Evolutionary conservation across 192 early-diverging fungal species (phyloP).

Genomic region (Allomyces macrogynus): DNA sequence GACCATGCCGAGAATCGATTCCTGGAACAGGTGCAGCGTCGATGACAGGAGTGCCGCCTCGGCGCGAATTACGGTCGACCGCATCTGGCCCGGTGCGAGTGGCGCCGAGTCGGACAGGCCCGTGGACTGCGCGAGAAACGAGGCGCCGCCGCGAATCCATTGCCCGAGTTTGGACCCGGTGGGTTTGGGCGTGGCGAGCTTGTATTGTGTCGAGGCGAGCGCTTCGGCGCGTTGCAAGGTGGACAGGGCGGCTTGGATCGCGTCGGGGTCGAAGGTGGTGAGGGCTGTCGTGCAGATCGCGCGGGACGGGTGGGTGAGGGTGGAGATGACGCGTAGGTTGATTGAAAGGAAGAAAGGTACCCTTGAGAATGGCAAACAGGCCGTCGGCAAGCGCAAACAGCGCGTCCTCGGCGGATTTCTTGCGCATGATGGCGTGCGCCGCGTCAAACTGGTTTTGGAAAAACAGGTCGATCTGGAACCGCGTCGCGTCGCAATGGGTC

Average conservation of each 20-base stretch:
- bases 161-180: neutral
- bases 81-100: neutral
- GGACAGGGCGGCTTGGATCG: neutral
- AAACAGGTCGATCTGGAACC: neutral
- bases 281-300: neutral
- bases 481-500: too few species aligned
- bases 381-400: neutral
- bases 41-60: neutral
- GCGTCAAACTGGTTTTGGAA: neutral
- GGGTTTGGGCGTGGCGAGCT: neutral
- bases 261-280: neutral
- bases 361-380: neutral
- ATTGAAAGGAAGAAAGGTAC: too few species aligned
- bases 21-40: neutral
- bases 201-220: neutral
- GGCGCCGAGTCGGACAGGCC: neutral
- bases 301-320: neutral
- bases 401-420: neutral
- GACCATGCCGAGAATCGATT: neutral
- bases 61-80: neutral
- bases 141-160: neutral
- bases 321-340: too few species aligned
- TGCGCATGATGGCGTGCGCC: neutral
- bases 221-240: neutral
- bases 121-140: neutral